Base-by-base conservation (phyloP, 495 filamentous ascomycete species). In the Talaromyces nanjingensis region DNA sequence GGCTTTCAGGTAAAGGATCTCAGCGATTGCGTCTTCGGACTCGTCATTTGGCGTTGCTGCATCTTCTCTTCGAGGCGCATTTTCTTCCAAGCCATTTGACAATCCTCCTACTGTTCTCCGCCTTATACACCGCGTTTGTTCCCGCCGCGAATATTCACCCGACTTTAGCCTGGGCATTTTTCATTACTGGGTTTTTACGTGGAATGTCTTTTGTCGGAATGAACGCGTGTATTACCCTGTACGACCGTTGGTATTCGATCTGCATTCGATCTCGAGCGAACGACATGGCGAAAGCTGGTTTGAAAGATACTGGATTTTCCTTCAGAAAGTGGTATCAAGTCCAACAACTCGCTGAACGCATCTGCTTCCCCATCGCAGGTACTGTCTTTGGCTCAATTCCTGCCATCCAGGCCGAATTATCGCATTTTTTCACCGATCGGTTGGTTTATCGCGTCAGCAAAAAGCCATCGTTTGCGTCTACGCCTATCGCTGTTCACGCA, bases 1-100 rank as follows among this genome's bases (percentile, higher is more conserved):
- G 70, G 24, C 65, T 74, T 18, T 67, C 66, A 12, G 66, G 68
- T 47, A 62, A 70, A 42, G 62, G 29, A 20, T 63, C 69, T 29
- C 70, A 68, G 8, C 72, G 68, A 54, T 34, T 71, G 29, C 67
- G 72, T 59, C 64, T 76, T 1, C 66, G 67, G 6, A 67, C 67
- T 2, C 68, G 73, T 11, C 74, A 77, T 47, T 63, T 75, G 54
- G 66, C 77, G 39, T 71, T 90, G 14, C 76, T 81, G 58, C 84
- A 87, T 64, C 81, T 87, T 8, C 73, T 90, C 6, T 89, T 84
- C 68, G 87, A 90, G 70, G 87, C 87, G 0, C 87, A 90, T 68
- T 89, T 89, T 70, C 75, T 89, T 18, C 87, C 87, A 0, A 79
- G 81, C 20, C 87, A 90, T 64, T 79, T 83, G 66, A 83, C 79